Conservation (phyloP, 148 eudicot genomes). For the Rhododendron griersonianum region DNA sequence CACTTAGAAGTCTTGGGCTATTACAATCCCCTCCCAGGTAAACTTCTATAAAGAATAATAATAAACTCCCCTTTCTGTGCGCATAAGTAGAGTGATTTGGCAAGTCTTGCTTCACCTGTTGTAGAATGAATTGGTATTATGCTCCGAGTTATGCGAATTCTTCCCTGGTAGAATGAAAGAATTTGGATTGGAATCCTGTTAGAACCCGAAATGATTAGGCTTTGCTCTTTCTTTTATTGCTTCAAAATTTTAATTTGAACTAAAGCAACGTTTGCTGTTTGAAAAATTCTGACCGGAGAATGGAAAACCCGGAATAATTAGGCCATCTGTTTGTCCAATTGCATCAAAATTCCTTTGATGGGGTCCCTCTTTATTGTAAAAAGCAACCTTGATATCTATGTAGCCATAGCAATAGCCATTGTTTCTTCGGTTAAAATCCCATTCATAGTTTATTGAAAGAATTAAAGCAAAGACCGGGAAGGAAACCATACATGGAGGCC, state of each 20-base stretch:
- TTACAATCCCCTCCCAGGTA: slow-evolving; percentile 93
- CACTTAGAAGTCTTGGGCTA: slow-evolving; percentile 88
- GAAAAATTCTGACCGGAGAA: not conserved
- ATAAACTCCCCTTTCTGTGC: not conserved
- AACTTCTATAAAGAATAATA: not conserved
- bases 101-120: not conserved
- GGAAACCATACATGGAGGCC: not conserved
- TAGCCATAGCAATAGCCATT: not conserved
- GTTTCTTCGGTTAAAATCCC: not conserved
- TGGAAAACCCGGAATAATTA: not conserved
- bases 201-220: not conserved
- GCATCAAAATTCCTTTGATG: not conserved
- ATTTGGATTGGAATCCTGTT: not conserved
- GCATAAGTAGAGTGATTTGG: not conserved
- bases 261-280: not conserved
- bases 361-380: not conserved
- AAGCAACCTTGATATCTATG: not conserved
- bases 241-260: not conserved
- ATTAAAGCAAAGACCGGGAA: not conserved
- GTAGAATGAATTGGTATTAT: not conserved
- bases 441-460: not conserved
- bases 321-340: not conserved
- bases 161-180: not conserved
- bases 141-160: not conserved
- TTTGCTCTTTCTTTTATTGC: not conserved